Base-by-base conservation (phyloP, 1,139 yeast genomes). In the Taphrina populina region DNA sequence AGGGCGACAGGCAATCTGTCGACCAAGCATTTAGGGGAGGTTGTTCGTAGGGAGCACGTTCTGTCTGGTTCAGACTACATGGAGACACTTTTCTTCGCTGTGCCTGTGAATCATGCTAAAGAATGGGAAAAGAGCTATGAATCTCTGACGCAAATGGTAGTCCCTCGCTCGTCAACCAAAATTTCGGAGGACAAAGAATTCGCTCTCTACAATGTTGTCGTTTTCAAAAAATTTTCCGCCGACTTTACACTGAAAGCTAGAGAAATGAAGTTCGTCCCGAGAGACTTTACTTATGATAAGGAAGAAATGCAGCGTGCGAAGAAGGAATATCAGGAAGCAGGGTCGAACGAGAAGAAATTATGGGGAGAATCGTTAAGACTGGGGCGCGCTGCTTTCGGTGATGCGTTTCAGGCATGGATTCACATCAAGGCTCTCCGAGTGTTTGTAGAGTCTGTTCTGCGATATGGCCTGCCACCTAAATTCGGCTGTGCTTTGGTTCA, bases 401-500 rank as follows among this genome's bases (percentile, higher is more conserved):
- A 92, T 66, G 81, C 88, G 56, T 76, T 86, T 61, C 77, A 86
- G 63, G 81, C 85, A 62, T 88, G 96, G 96, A 77, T 85, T 66
- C 98, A 92, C 71, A 79, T 92, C 64, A 88, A 88, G 71, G 77
- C 80, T 4, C 68, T 81, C 52, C 74, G 83, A 44, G 73, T 80
- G 39, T 81, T 75, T 66, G 84, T 81, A 24, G 85, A 81, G 65
- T 73, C 80, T 58, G 96, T 92, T 11, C 77, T 92, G 67, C 83
- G 98, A 70, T 92, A 92, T 70, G 99, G 99, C 1, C 78, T 92
- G 61, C 98, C 98, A 34, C 96, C 98, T 36, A 84, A 84, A 67
- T 92, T 92, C 69, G 79, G 82, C 66, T 81, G 85, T 58, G 81
- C 72, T 63, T 71, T 83, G 53, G 70, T 84, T 58, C 76, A 78